Evolutionary conservation across 495 filamentous ascomycete species (phyloP).

Genomic region (Penicillium arizonense): DNA sequence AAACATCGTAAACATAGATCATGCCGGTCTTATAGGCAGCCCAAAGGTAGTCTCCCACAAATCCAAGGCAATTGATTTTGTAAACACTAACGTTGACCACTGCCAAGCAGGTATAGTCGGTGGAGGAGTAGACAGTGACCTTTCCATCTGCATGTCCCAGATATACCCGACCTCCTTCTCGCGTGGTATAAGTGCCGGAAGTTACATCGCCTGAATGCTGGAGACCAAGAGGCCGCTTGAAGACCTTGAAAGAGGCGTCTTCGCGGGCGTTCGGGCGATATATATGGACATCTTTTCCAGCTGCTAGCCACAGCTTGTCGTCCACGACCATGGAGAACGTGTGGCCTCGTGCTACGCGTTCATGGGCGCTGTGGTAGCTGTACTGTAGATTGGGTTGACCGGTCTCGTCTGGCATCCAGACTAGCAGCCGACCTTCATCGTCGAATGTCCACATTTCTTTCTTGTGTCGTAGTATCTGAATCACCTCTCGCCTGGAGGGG

Average conservation of each 20-base stretch:
- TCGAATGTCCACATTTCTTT: slow-evolving; percentile 95
- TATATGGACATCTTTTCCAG: slow-evolving; percentile 82
- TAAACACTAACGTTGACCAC: slow-evolving; percentile 86
- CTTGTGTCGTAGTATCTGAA: slow-evolving; percentile 81
- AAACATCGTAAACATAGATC: slow-evolving; percentile 89
- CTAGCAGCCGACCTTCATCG: slow-evolving; percentile 80
- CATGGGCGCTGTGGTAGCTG: slow-evolving; percentile 58
- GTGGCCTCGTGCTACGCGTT: slow-evolving; percentile 76
- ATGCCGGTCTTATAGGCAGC: slow-evolving; percentile 94
- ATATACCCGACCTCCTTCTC: slow-evolving; percentile 77
- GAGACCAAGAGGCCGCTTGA: slow-evolving; percentile 64
- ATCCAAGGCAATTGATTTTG: slow-evolving; percentile 87
- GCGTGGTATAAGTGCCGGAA: slow-evolving; percentile 70
- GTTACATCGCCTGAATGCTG: slow-evolving; percentile 81
- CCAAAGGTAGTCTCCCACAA: slow-evolving; percentile 86
- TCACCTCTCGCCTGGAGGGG: slow-evolving; percentile 78
- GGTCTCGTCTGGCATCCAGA: slow-evolving; percentile 80
- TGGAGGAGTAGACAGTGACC: slow-evolving; percentile 81
- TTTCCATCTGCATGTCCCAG: slow-evolving; percentile 94
- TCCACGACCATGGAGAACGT: slow-evolving; percentile 82
- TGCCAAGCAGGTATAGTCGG: slow-evolving; percentile 69
- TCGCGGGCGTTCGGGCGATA: slow-evolving; percentile 72
- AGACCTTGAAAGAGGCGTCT: slow-evolving; percentile 66
- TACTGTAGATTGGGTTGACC: slow-evolving; percentile 71
- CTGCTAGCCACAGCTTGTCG: slow-evolving; percentile 81